Conservation (phyloP, 139 green algal genomes). For the Tetratostichococcus sp. region DNA sequence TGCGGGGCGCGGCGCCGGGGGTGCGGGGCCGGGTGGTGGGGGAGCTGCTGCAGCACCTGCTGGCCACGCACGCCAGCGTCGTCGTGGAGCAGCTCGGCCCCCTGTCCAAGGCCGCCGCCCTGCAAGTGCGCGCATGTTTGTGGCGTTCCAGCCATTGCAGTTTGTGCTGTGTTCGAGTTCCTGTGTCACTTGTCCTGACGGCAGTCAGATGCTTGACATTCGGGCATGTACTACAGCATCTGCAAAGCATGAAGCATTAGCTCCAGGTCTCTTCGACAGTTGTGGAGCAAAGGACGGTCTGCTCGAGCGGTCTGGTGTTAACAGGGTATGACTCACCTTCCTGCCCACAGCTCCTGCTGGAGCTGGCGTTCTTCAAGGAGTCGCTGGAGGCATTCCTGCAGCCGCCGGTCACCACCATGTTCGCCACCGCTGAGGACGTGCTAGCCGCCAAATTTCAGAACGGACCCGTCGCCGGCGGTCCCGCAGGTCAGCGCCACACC, state of each 20-base stretch:
- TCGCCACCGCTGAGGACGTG: neutral
- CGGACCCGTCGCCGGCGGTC: too few relatives aligned
- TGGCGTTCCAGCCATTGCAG: too few relatives aligned
- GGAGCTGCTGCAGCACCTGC: slow-evolving; percentile 17
- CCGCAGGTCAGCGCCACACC: too few relatives aligned
- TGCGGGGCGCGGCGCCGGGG: neutral
- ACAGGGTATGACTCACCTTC: too few relatives aligned
- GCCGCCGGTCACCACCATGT: neutral
- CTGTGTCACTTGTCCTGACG: too few relatives aligned
- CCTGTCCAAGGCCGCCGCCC: neutral
- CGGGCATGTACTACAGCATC: too few relatives aligned
- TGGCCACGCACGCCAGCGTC: neutral
- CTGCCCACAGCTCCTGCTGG: neutral
- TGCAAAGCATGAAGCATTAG: too few relatives aligned
- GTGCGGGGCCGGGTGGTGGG: slow-evolving; percentile 6
- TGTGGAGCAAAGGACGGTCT: too few relatives aligned
- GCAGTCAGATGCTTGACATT: too few relatives aligned
- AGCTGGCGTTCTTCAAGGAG: slow-evolving; percentile 1
- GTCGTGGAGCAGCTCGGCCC: slow-evolving; percentile 2
- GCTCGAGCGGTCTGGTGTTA: too few relatives aligned
- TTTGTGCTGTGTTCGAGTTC: too few relatives aligned
- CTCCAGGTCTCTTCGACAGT: too few relatives aligned
- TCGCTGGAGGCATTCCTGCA: neutral
- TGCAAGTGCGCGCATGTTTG: neutral
- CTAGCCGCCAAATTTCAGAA: neutral